Percentiles rank a stretch among this genome's conserved stretches.
phyloP scores from a whole-genome alignment of 179 eudicot genomes.

The Gypsophila paniculata region DNA sequence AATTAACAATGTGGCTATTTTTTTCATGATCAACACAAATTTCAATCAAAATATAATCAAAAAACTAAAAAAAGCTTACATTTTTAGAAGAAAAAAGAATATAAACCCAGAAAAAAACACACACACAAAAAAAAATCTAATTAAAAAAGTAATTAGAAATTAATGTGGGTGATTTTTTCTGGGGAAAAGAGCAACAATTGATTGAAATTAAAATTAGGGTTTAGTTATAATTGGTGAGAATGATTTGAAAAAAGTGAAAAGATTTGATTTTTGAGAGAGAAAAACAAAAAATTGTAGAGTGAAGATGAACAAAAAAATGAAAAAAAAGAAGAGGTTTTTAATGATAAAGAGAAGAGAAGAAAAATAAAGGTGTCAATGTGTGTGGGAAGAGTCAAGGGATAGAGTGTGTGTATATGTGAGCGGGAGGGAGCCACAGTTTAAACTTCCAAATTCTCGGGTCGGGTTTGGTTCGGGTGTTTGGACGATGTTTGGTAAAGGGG shows the following conservation, averaged over 20 bases:
- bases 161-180: slow-evolving; percentile 6
- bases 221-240: background rate
- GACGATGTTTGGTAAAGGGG: too few species aligned
- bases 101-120: background rate
- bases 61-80: slow-evolving; percentile 1
- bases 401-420: slow-evolving; percentile 20
- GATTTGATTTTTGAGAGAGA: background rate
- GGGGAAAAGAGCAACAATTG: background rate
- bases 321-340: background rate
- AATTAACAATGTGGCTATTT: slow-evolving; percentile 29
- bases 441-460: slow-evolving; percentile 31
- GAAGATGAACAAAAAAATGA: background rate
- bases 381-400: too few species aligned
- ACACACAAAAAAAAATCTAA: slow-evolving; percentile 6
- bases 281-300: background rate
- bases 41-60: background rate
- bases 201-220: background rate
- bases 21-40: background rate
- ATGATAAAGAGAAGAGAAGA: background rate
- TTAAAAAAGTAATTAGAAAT: slow-evolving; percentile 11
- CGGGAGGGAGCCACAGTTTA: slow-evolving; percentile 60
- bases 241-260: background rate
- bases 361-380: too few species aligned
- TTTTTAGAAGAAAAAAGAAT: background rate
- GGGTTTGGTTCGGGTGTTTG: too few species aligned